Evolutionary conservation across 1,284 basidiomycete species (phyloP), one percentile per base, ranked within the genome.

Genomic region (Boletus semigastroideus): DNA sequence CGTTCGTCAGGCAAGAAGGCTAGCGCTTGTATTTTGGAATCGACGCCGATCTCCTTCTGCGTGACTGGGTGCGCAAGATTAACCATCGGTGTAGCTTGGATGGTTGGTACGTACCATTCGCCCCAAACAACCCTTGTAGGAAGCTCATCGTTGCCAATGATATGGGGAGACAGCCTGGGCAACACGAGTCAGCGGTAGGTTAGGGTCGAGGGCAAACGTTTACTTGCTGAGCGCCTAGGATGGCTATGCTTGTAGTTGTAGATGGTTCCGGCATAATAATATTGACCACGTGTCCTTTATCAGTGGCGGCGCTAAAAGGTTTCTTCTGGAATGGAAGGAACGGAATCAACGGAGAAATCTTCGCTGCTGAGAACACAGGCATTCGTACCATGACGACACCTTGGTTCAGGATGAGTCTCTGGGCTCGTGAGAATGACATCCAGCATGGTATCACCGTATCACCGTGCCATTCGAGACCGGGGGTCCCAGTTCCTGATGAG

Each of bases 21-120:
- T 12, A 61, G n/a, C 11, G 57, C 57, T 3, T 33, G 56, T 34
- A 61, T 46, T 19, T 59, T 44, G 10, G 59, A 59, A 34, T 39
- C n/a, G 34, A 59, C 14, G 17, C 33, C n/a, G 33, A 48, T 38
- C 22, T 43, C 43, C 28, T 47, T 59, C 11, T 13, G 19, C 19
- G 36, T 7, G 22, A 37, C 57, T 55, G 27, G 14, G 34, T 10
- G n/a, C 20, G 20, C 12, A 20, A 4, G 8, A 9, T 46, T n/a
- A 38, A 14, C 9, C 9, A 25, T 7, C 22, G 39, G 5, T 8
- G 16, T 31, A 34, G 34, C 28, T 22, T 30, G 5, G 14, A 46
- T 3, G 20, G 10, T 13, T 31, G 16, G n/a, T 14, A 28, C 51
- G 8, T 22, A 61, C 57, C 37, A 1, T 42, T 44, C 31, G 19